phyloP scores from a whole-genome alignment of 306 rosid species.

The Astragalus membranaceus region DNA sequence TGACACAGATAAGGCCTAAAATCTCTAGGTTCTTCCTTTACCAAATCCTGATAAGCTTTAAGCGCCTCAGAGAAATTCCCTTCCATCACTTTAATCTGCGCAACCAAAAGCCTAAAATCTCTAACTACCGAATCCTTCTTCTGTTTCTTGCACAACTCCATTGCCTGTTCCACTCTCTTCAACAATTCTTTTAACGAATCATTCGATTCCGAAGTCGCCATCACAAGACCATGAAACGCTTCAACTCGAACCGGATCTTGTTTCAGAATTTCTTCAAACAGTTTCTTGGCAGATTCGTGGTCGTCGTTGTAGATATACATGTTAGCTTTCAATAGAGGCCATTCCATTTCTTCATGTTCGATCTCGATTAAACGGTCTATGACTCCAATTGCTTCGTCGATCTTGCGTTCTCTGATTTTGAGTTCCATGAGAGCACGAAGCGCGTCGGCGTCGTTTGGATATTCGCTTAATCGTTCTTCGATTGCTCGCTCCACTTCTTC shows the following conservation, averaged over 20 bases:
- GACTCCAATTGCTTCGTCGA: constrained; percentile 49
- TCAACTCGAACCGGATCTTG: constrained; percentile 70
- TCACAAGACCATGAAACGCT: constrained; percentile 87
- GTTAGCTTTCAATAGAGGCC: constrained; percentile 79
- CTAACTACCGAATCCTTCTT: constrained; percentile 56
- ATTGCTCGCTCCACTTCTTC: constrained; percentile 41
- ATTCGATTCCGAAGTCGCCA: constrained; percentile 48
- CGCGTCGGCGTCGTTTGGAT: constrained; percentile 52
- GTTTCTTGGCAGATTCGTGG: constrained; percentile 30
- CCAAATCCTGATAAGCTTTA: constrained; percentile 71
- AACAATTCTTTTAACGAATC: constrained; percentile 30
- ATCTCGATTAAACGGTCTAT: constrained; percentile 62
- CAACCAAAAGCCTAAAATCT: constrained; percentile 79
- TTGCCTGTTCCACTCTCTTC: constrained; percentile 52
- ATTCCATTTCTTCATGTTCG: constrained; percentile 71
- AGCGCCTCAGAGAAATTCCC: constrained; percentile 54
- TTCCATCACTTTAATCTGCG: constrained; percentile 75
- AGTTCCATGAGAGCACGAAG: constrained; percentile 70
- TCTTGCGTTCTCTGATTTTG: constrained; percentile 45
- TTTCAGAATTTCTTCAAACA: constrained; percentile 59
- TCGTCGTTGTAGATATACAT: constrained; percentile 49
- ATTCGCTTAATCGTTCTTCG: constrained; percentile 33
- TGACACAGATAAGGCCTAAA: constrained; percentile 93
- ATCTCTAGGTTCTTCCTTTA: constrained; percentile 87
- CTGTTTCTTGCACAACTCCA: constrained; percentile 49